Base-by-base conservation (phyloP, 345 rosid species). In the Orychophragmus violaceus region DNA sequence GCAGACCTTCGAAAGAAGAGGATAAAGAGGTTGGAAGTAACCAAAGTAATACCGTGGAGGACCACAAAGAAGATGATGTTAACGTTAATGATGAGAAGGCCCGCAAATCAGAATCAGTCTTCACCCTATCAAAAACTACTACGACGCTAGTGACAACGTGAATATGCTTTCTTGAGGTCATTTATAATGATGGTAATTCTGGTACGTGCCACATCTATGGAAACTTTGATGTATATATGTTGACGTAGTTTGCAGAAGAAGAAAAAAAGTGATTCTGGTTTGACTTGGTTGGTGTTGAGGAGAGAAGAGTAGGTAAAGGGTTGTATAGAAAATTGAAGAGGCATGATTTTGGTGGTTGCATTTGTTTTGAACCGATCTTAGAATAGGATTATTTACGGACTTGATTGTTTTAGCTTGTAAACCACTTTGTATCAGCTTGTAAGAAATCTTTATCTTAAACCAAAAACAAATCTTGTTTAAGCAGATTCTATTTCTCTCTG, bases 241-340 rank as follows among this genome's bases (percentile, higher is more conserved):
- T 53, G 77, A 76, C 75, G 48, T 42, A 62, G 70, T 51, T 54
- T 66, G 56, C 48, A 25, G 74, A 57, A 66, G 8, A 42, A 76
- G 5, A 41, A 41, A 55, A 48, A 19, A 71, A 46, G 58, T 64
- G 70, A 70, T 57, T 66, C 55, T 68, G 54, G 66, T 65, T 67
- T 66, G 72, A 73, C 80, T 74, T 76, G 77, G 76, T 77, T 45
- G 73, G 48, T 69, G 62, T 64, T 60, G 68, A 75, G 77, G 70
- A 50, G 70, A 57, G 76, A 46, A 64, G 45, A 57, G 71, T 64
- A 59, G 68, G 72, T 66, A 32, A 59, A 33, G 57, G 57, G 57
- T 50, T 85, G 85, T 84, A 88, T 80, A 84, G 83, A 71, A 74
- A 69, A 68, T 50, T 66, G 68, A 73, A 59, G 72, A 23, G 77